A percentile compares a stretch with the other conserved stretches of the same genome.
phyloP scores from a whole-genome alignment of 768 basidiomycete species.

The Thelephora ganbajun region DNA sequence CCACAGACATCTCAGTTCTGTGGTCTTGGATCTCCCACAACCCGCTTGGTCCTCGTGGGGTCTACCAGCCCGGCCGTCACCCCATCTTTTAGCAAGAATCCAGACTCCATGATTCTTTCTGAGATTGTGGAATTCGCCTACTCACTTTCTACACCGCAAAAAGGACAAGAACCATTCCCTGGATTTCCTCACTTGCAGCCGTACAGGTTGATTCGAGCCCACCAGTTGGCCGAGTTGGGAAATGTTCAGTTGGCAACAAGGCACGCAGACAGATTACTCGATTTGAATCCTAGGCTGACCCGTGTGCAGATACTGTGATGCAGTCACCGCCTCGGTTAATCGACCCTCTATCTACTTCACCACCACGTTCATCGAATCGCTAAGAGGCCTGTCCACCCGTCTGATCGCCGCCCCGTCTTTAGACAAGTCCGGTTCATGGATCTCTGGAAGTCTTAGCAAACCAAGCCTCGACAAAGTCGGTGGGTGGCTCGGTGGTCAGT shows the following conservation, averaged over 20 bases:
- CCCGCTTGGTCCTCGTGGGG: constrained; percentile 65
- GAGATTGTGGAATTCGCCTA: constrained; percentile 89
- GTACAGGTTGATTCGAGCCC: constrained; percentile 72
- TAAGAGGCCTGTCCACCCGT: constrained; percentile 69
- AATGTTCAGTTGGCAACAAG: constrained; percentile 62
- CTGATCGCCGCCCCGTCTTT: constrained; percentile 56
- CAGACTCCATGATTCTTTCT: constrained; percentile 69
- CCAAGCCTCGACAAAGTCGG: constrained; percentile 88
- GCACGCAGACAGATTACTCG: constrained; percentile 24
- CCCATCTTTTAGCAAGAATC: constrained; percentile 44
- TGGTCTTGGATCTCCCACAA: constrained; percentile 50
- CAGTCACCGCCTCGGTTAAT: constrained; percentile 55
- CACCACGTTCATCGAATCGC: constrained; percentile 49
- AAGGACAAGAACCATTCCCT: constrained; percentile 76
- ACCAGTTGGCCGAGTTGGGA: constrained; percentile 67
- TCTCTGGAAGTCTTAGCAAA: constrained; percentile 71
- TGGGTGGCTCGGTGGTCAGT: constrained; percentile 81
- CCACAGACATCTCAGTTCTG: constrained; percentile 66
- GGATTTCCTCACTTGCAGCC: constrained; percentile 82
- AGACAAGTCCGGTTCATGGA: constrained; percentile 79
- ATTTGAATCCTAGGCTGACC: constrained; percentile 1
- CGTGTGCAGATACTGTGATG: constrained; percentile 77
- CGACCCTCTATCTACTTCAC: constrained; percentile 58
- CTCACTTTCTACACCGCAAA: constrained; percentile 52
- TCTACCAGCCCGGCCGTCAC: constrained; percentile 38